Base-by-base conservation (phyloP, 164 flowering plant species). In the Dillenia suffruticosa region DNA sequence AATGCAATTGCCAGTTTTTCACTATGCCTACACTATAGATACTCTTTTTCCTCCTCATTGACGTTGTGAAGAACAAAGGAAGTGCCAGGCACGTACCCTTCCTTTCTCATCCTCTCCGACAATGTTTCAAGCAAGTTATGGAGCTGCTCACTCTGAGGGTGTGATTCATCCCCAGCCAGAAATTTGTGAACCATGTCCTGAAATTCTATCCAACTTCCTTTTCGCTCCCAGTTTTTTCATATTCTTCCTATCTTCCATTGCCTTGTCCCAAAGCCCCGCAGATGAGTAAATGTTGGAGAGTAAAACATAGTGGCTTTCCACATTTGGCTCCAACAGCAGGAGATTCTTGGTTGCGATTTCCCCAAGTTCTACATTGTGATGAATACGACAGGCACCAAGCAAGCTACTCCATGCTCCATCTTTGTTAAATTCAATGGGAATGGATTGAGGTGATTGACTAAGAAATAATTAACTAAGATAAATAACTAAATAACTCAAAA, bases 1-100 rank as follows among this genome's bases (percentile, higher is more conserved):
- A 87, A 90, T 40, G 95, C 95, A 46, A 90, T 82, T 4, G 97
- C 92, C 64, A 90, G 65, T 66, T 80, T 81, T 78, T 91, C 94
- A 56, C 96, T 91, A 59, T 91, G 97, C 46, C 89, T 89, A 66
- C 93, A 87, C 7, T 89, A 72, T 49, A 91, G 58, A 58, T 64
- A 75, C 63, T 91, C 94, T 61, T 91, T 91, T 66, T 89, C 90
- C 44, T 82, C 86, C 63, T 89, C 89, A 17, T 77, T 74, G 2
- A 91, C 76, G 64, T 91, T 78, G 70, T 91, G 97, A 70, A 89
- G 96, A 46, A 89, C 96, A 65, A 88, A 89, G 10, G 90, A 81
- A 19, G 96, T 89, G 59, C 84, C 96, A 4, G 96, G 94, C 10
- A 85, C 79, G 59, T 87, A 91, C 2, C 96, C 96, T 49, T 74